A percentile compares a stretch with the other conserved stretches of the same genome.
These are phyloP conservation scores for Tilletiaria anomala DNA, from an alignment of 1,284 basidiomycete genomes.

Conservation along the genomic window DNA sequence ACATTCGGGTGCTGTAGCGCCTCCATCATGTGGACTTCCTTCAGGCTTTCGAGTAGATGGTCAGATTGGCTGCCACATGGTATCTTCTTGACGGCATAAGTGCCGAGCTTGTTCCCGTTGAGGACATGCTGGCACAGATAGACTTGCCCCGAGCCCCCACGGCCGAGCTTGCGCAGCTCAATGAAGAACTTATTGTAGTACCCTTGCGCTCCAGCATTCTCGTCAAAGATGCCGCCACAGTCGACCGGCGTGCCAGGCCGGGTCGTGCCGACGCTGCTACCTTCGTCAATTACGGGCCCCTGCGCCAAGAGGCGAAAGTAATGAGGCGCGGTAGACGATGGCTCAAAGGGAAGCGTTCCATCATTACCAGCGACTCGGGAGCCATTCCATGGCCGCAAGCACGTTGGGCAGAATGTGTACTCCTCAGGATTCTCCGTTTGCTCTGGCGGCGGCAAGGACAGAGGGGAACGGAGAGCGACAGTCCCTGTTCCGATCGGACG, in stretches of 20 bases:
- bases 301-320: neutral
- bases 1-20: constrained; percentile 79
- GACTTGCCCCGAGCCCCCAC: constrained; percentile 81
- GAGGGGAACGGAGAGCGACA: no score
- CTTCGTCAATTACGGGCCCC: no score
- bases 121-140: constrained; percentile 70
- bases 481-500: no score
- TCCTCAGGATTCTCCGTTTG: no score
- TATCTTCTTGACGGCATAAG: constrained; percentile 55
- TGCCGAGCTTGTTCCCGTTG: constrained; percentile 61
- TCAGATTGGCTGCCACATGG: neutral
- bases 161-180: constrained; percentile 69
- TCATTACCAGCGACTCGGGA: no score
- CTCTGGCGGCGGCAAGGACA: no score
- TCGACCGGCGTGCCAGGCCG: no score
- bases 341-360: neutral
- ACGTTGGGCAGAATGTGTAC: no score
- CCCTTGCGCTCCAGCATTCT: no score
- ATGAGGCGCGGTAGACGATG: neutral
- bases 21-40: constrained; percentile 63
- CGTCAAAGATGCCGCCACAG: no score
- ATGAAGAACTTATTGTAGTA: constrained; percentile 61
- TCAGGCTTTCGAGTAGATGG: constrained; percentile 16
- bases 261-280: no score
- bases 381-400: no score